These are phyloP conservation scores for Aspergillus sojae DNA, from an alignment of 2,329 filamentous ascomycete genomes.

Conservation along the genomic window DNA sequence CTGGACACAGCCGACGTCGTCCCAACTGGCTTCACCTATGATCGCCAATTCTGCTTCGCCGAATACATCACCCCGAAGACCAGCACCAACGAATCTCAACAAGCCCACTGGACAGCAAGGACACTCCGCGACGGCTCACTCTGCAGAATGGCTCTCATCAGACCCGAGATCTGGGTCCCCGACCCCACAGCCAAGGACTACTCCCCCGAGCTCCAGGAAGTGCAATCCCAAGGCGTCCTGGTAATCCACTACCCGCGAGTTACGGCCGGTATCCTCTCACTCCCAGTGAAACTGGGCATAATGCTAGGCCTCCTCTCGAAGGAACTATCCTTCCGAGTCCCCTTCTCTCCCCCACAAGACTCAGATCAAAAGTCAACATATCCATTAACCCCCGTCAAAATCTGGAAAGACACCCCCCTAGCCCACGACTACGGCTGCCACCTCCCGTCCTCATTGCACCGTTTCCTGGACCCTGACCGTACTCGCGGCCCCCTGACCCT, in stretches of 20 bases:
- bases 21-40: constrained; percentile 72
- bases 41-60: constrained; percentile 82
- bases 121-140: constrained; percentile 46
- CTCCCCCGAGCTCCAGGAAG: constrained; percentile 46
- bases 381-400: constrained; percentile 49
- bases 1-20: constrained; percentile 66
- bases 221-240: constrained; percentile 56
- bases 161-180: constrained; percentile 63
- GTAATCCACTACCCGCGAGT: constrained; percentile 51
- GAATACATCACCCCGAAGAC: constrained; percentile 53
- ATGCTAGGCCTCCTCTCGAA: constrained; percentile 30
- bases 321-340: constrained; percentile 54
- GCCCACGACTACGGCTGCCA: constrained; percentile 44
- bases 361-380: constrained; percentile 44
- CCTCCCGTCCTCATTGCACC: constrained; percentile 51
- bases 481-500: constrained; percentile 52
- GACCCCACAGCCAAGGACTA: constrained; percentile 50
- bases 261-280: constrained; percentile 13
- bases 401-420: constrained; percentile 59
- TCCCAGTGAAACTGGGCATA: constrained; percentile 31
- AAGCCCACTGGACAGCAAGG: constrained; percentile 43
- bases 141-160: constrained; percentile 71
- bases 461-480: constrained; percentile 43
- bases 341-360: constrained; percentile 53
- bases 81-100: background rate